phyloP scores from a whole-genome alignment of 352 stramenopile species.

The Aphanomyces euteiches region DNA sequence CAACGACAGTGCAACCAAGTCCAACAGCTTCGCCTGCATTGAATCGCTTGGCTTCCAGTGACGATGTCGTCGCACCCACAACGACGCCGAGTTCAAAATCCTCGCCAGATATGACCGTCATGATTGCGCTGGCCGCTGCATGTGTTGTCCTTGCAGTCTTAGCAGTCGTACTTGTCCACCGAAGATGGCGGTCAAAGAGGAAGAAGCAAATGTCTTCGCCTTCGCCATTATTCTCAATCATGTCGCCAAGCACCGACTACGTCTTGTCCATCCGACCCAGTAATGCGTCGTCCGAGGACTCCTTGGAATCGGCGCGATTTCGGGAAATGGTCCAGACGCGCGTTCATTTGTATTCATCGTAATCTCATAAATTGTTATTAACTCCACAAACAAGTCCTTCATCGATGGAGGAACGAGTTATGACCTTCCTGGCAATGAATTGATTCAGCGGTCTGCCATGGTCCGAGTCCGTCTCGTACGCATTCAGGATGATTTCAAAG shows the following conservation, averaged over 20 bases:
- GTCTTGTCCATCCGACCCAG: no score
- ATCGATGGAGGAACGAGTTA: no score
- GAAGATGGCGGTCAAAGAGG: no score
- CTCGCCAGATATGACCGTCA: background rate
- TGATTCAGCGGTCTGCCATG: slow-evolving; percentile 19
- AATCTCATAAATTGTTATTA: background rate
- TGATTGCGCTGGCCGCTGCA: no score
- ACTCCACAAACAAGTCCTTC: background rate
- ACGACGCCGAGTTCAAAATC: background rate
- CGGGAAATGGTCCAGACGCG: background rate
- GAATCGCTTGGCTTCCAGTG: background rate
- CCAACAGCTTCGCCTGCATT: background rate
- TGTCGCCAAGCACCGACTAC: background rate
- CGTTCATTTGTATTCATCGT: background rate
- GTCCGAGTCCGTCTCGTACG: slow-evolving; percentile 10
- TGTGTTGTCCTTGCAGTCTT: no score
- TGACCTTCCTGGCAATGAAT: background rate
- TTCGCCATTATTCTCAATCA: no score
- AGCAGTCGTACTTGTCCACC: no score
- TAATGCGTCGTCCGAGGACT: background rate
- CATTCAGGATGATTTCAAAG: slow-evolving; percentile 12
- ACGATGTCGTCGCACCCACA: background rate
- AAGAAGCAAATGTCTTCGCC: no score
- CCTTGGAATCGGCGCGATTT: background rate
- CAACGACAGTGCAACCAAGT: background rate